A percentile compares a stretch with the other conserved stretches of the same genome.
Evolutionary conservation across 495 filamentous ascomycete species (phyloP).

Genomic region (Neurospora sp.): DNA sequence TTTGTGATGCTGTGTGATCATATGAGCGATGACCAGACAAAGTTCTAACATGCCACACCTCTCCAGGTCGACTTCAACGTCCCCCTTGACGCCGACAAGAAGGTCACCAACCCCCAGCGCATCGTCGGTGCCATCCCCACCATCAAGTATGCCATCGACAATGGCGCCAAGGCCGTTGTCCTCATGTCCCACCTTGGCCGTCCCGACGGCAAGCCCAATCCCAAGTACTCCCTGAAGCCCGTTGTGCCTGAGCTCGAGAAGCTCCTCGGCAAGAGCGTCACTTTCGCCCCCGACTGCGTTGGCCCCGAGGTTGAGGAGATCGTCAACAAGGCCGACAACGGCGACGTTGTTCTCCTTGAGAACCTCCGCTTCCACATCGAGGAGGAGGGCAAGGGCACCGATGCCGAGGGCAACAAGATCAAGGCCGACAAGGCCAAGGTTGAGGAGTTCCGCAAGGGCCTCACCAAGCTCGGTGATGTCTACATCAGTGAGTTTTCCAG

Average conservation of each 20-base stretch:
- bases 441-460: slow-evolving; percentile 83
- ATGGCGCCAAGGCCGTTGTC: slow-evolving; percentile 89
- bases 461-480: slow-evolving; percentile 91
- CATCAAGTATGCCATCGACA: slow-evolving; percentile 93
- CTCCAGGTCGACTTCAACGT: slow-evolving; percentile 98
- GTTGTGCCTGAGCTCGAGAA: slow-evolving; percentile 88
- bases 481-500: slow-evolving; percentile 74
- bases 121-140: slow-evolving; percentile 95
- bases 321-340: slow-evolving; percentile 73
- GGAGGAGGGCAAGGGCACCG: slow-evolving; percentile 92
- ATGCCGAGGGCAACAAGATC: slow-evolving; percentile 88
- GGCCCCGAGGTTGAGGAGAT: slow-evolving; percentile 80
- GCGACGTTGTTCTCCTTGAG: slow-evolving; percentile 84
- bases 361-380: slow-evolving; percentile 96
- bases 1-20: background rate
- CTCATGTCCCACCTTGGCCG: slow-evolving; percentile 99
- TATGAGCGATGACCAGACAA: background rate
- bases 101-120: slow-evolving; percentile 96
- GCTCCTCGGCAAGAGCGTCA: slow-evolving; percentile 70
- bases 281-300: slow-evolving; percentile 85
- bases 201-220: slow-evolving; percentile 77
- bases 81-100: slow-evolving; percentile 78
- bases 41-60: slow-evolving; percentile 8
- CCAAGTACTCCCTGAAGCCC: slow-evolving; percentile 91
- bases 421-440: slow-evolving; percentile 93